Evolutionary conservation across 768 basidiomycete genomes (phyloP).

Genomic region (Grammothele lineata): DNA sequence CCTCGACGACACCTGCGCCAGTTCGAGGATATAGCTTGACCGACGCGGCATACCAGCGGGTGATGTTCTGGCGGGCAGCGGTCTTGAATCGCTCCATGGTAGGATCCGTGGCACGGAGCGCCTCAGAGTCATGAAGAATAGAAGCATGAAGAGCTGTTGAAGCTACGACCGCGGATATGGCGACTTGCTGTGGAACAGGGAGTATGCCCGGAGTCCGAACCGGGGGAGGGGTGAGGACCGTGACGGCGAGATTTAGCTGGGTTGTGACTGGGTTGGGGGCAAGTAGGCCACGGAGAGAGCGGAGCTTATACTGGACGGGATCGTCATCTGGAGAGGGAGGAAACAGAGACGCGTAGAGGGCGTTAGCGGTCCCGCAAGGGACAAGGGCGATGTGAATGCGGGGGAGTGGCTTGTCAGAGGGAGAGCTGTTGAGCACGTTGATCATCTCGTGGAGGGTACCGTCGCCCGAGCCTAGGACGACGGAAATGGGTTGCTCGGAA

Average conservation of each 20-base stretch:
- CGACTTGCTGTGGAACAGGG: constrained; percentile 7
- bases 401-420: constrained; percentile 5
- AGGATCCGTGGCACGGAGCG: constrained; percentile 61
- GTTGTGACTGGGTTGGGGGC: constrained; percentile 14
- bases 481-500: constrained; percentile 30
- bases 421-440: constrained; percentile 40
- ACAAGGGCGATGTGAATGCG: constrained; percentile 46
- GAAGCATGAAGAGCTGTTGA: constrained; percentile 85
- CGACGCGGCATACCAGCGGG: constrained; percentile 61
- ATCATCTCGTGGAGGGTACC: constrained; percentile 91
- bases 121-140: constrained; percentile 80
- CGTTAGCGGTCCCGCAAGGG: constrained; percentile 92
- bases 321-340: constrained; percentile 36
- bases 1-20: constrained; percentile 39
- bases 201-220: constrained; percentile 13
- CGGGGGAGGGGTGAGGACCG: constrained; percentile 37
- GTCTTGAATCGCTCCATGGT: constrained; percentile 84
- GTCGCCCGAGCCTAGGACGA: constrained; percentile 80
- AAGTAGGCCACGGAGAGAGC: constrained; percentile 53
- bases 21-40: constrained; percentile 53
- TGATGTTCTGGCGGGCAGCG: constrained; percentile 73
- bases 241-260: constrained; percentile 53
- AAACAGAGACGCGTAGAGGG: constrained; percentile 77
- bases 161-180: constrained; percentile 74
- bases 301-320: constrained; percentile 41